Conservation (phyloP, 78 protist genomes). For the Dictyostelium intermedium region DNA sequence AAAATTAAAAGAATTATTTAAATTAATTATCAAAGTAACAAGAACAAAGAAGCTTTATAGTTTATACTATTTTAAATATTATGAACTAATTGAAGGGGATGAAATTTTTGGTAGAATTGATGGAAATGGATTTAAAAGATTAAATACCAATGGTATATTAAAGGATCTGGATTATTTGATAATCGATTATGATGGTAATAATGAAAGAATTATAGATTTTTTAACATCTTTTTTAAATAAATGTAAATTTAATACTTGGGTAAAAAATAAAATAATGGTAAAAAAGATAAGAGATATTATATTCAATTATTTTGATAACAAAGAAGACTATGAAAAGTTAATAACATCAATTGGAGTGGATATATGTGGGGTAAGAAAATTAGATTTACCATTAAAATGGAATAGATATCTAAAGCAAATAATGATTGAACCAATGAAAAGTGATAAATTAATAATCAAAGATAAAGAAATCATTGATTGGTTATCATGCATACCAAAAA, state of each 20-base stretch:
- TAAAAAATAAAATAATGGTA: not conserved
- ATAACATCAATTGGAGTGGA: not conserved
- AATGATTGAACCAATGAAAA: not conserved
- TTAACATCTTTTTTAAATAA: not conserved
- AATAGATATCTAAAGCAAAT: not conserved
- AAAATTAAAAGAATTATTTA: not conserved
- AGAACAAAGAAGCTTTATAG: not conserved
- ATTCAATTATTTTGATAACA: not conserved
- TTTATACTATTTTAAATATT: not conserved
- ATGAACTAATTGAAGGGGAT: not conserved
- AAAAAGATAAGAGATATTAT: too few relatives aligned
- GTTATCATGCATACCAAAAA: not conserved
- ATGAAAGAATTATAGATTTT: not conserved
- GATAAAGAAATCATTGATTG: not conserved
- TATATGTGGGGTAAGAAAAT: too few relatives aligned
- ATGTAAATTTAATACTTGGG: not conserved
- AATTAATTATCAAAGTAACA: not conserved
- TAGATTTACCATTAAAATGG: not conserved
- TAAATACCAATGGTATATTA: not conserved
- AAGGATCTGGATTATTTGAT: not conserved
- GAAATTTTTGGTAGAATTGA: not conserved
- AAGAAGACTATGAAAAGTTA: not conserved
- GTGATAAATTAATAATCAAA: not conserved
- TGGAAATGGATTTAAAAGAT: not conserved
- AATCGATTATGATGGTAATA: not conserved